Base-by-base conservation (phyloP, 2,329 filamentous ascomycete species). In the Clarireedia paspali region DNA sequence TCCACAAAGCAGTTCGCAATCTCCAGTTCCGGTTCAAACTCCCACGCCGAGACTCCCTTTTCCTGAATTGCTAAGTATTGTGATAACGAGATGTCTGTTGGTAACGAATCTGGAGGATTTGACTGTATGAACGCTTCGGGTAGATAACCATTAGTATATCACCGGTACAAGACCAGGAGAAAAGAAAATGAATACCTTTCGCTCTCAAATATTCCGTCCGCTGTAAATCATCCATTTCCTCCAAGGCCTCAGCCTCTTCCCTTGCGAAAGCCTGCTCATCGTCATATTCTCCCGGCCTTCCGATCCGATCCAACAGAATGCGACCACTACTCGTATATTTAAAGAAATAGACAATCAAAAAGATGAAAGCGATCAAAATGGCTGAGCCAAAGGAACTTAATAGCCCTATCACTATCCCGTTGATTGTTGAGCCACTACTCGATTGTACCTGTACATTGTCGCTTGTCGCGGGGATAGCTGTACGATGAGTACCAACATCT, bases 1-100 rank as follows among this genome's bases (percentile, higher is more conserved):
- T 99, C 92, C 61, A 99, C 94, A 69, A 99, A 99, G 72, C 94
- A 99, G 73, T 97, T 97, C 63, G 94, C 94, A 64, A 97, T 96
- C 73, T 99, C 94, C 38, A 97, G 76, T 72, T 99, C 94, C n/a
- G 94, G 94, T 71, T 97, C 94, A 67, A 99, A 99, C 71, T 99
- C 94, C 94, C 94, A 99, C 6, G 94, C 94, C 5, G 94, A 96
- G n/a, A 99, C 92, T 50, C 94, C 94, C 72, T 99, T 99, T 75
- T 99, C 94, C 75, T 99, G 94, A 63, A 99, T 99, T 44, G 94
- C 94, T 57, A 99, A 81, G 70, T 96, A 97, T 71, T 99, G 94
- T 38, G 94, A 97, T 61, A 99, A 76, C 23, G 94, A 97, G 62
- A 99, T 99, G 70, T 99, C 94, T 63, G 94, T 97, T 67, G 94